A percentile compares a stretch with the other conserved stretches of the same genome.
These are phyloP conservation scores for Hyaloscypha hepaticicola DNA, from an alignment of 495 filamentous ascomycete species.

Conservation along the genomic window DNA sequence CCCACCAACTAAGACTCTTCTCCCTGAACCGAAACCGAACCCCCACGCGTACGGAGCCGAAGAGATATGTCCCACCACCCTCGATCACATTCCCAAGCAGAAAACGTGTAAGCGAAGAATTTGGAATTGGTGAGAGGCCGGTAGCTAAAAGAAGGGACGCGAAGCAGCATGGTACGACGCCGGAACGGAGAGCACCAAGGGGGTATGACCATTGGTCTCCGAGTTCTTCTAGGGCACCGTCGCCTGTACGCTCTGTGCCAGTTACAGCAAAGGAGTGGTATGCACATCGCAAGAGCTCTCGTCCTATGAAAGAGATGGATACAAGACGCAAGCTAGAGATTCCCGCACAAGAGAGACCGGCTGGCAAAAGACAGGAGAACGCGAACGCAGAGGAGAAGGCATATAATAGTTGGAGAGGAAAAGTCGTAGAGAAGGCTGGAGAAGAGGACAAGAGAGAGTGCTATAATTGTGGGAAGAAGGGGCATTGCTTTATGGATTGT, in stretches of 20 bases:
- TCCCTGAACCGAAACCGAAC: too few relatives aligned
- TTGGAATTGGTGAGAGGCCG: too few relatives aligned
- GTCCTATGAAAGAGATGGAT: too few relatives aligned
- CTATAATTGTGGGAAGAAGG: slow-evolving; percentile 12
- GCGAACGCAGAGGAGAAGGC: not conserved
- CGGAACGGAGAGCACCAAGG: not conserved
- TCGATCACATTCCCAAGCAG: too few relatives aligned
- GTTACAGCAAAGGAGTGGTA: not conserved
- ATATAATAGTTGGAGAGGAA: not conserved
- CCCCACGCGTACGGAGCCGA: too few relatives aligned
- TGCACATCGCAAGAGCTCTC: not conserved
- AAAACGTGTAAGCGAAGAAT: too few relatives aligned
- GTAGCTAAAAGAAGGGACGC: not conserved
- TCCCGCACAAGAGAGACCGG: too few relatives aligned
- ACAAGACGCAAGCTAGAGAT: too few relatives aligned
- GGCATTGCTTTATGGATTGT: slow-evolving; percentile 16
- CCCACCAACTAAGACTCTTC: too few relatives aligned
- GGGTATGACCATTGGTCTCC: not conserved
- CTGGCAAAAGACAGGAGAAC: not conserved
- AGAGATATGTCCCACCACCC: too few relatives aligned
- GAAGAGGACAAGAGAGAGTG: not conserved
- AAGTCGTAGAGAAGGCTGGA: not conserved
- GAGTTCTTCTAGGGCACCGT: not conserved
- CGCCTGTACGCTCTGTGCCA: not conserved
- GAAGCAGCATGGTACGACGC: not conserved